Evolutionary conservation across 2,329 filamentous ascomycete genomes (phyloP).

Genomic region (Keithomyces neogunnii): DNA sequence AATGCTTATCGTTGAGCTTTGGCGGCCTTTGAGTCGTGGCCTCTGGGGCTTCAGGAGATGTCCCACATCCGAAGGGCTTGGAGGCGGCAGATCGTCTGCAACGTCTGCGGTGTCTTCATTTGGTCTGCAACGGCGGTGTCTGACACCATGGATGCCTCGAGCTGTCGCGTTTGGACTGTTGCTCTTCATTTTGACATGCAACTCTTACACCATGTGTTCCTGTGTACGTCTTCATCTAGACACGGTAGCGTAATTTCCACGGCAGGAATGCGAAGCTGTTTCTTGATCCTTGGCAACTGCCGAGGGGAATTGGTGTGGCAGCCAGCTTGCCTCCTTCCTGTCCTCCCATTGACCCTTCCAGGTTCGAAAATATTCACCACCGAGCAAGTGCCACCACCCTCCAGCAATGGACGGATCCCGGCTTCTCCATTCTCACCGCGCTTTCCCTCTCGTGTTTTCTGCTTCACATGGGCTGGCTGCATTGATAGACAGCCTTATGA

Average conservation of each 20-base stretch:
- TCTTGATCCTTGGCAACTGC: too few species aligned
- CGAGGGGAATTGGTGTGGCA: too few species aligned
- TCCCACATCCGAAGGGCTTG: conserved; percentile 5
- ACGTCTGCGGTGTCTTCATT: background rate
- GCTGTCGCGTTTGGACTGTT: background rate
- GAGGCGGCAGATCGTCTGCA: background rate
- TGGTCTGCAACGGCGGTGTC: background rate
- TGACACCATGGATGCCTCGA: background rate
- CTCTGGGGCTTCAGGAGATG: conserved; percentile 9
- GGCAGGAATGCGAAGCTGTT: too few species aligned
- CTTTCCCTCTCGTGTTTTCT: background rate
- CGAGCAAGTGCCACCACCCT: background rate
- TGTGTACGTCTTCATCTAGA: too few species aligned
- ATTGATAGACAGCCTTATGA: background rate
- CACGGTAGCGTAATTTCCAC: too few species aligned
- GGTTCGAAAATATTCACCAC: background rate
- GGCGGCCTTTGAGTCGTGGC: conserved; percentile 7
- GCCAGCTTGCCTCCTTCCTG: too few species aligned
- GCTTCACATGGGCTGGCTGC: background rate
- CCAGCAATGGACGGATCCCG: background rate
- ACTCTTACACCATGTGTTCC: too few species aligned
- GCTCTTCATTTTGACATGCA: too few species aligned
- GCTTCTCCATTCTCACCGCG: background rate
- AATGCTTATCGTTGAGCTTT: conserved; percentile 21
- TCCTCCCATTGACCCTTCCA: background rate